phyloP scores from a whole-genome alignment of 805 yeast genomes.

The Starmera pachycereana region DNA sequence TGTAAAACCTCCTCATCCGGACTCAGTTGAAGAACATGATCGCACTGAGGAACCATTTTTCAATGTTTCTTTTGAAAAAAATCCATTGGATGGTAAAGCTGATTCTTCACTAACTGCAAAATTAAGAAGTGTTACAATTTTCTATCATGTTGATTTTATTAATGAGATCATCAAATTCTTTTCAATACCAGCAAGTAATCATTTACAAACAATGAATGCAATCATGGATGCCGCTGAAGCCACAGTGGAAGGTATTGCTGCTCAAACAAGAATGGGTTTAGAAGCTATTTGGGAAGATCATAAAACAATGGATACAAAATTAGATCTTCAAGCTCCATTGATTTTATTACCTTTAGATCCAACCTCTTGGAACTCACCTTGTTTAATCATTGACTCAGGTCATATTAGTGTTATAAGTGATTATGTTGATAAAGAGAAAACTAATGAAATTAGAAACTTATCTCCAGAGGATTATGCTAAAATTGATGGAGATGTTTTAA shows the following conservation, averaged over 20 bases:
- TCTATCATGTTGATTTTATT: conserved; percentile 76
- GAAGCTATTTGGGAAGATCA: conserved; percentile 94
- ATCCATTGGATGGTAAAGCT: conserved; percentile 78
- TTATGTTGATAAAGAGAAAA: conserved; percentile 57
- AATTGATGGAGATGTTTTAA: conserved; percentile 19
- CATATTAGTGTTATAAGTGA: conserved; percentile 80
- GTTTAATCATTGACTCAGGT: conserved; percentile 91
- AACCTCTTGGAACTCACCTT: conserved; percentile 70
- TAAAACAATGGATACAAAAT: conserved; percentile 73
- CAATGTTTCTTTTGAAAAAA: conserved; percentile 69
- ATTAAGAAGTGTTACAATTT: conserved; percentile 79
- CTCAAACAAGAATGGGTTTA: conserved; percentile 83
- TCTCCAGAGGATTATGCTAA: conserved; percentile 62
- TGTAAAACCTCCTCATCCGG: conserved; percentile 51
- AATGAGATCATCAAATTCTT: conserved; percentile 71
- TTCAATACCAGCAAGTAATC: conserved; percentile 68
- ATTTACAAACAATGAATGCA: conserved; percentile 81
- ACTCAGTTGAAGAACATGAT: conserved; percentile 19
- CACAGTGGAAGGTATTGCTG: conserved; percentile 82
- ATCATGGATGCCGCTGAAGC: conserved; percentile 92
- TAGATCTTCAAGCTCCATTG: conserved; percentile 91
- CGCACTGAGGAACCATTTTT: conserved; percentile 54
- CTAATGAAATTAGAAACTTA: conserved; percentile 60
- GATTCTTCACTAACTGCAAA: conserved; percentile 69
- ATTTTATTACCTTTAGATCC: conserved; percentile 81